Conservation (phyloP, 83 land plant species). For the Thuja plicata region DNA sequence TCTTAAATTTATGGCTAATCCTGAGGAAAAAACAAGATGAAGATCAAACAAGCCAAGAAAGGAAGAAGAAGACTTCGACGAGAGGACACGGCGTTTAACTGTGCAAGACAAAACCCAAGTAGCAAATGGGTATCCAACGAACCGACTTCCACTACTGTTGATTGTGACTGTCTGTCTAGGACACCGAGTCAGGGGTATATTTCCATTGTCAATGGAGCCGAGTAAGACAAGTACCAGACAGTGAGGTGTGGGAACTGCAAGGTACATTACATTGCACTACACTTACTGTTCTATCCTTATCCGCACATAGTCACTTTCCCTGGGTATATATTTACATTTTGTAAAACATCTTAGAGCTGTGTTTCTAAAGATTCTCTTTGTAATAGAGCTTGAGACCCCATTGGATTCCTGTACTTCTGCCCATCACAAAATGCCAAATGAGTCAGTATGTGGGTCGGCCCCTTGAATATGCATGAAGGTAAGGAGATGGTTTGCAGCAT, state of each 20-base stretch:
- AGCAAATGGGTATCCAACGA: constrained; percentile 9
- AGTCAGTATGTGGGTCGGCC: not conserved
- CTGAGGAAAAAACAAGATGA: not conserved
- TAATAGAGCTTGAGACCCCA: not conserved
- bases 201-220: not conserved
- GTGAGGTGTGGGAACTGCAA: not conserved
- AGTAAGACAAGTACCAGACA: not conserved
- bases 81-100: not conserved
- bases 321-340: not conserved
- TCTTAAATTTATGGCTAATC: not conserved
- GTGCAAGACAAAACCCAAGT: not conserved
- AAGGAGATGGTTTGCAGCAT: not conserved
- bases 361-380: not conserved
- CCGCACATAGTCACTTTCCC: not conserved
- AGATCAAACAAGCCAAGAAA: not conserved
- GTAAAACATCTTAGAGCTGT: not conserved
- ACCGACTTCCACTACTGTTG: not conserved
- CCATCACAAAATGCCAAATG: not conserved
- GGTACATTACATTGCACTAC: not conserved
- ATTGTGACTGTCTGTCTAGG: not conserved
- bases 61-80: not conserved
- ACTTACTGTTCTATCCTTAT: not conserved
- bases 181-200: not conserved
- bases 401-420: constrained; percentile 2
- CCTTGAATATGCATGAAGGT: not conserved